Evolutionary conservation across 129 eudicot genomes (phyloP).

Genomic region (Cynara cardunculus): DNA sequence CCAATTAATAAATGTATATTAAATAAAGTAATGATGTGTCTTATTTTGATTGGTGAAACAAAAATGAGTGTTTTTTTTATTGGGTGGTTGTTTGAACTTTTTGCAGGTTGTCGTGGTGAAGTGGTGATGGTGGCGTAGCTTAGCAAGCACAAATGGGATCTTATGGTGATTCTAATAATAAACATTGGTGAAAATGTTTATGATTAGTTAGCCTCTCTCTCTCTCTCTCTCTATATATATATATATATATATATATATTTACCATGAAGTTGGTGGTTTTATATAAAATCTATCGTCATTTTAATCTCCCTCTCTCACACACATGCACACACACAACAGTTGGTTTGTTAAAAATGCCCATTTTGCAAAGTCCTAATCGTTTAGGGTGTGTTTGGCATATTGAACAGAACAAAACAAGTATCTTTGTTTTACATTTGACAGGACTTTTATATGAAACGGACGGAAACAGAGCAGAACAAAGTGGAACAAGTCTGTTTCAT

Average conservation of each 20-base stretch:
- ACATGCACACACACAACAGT: too few species aligned
- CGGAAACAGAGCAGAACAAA: too few species aligned
- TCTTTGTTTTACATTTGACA: too few species aligned
- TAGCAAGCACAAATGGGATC: not conserved
- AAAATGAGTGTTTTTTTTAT: not conserved
- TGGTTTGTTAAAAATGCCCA: too few species aligned
- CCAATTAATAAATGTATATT: not conserved
- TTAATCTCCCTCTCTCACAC: not conserved
- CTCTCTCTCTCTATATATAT: not conserved
- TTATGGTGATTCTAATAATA: not conserved
- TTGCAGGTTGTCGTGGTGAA: constrained; percentile 47
- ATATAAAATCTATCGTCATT: not conserved
- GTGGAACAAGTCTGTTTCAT: too few species aligned
- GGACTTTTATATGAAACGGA: too few species aligned
- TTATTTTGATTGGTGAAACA: not conserved
- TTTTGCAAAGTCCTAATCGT: too few species aligned
- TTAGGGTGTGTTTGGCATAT: too few species aligned
- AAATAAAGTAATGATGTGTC: not conserved
- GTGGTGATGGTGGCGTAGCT: constrained; percentile 39
- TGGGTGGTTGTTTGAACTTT: not conserved
- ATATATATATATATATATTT: not conserved
- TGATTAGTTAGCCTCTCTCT: constrained; percentile 15
- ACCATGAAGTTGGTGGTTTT: constrained; percentile 19
- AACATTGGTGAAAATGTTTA: constrained; percentile 14
- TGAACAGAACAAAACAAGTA: too few species aligned